Evolutionary conservation across 2,329 filamentous ascomycete species (phyloP).

Genomic region (Colletotrichum spaethianum): DNA sequence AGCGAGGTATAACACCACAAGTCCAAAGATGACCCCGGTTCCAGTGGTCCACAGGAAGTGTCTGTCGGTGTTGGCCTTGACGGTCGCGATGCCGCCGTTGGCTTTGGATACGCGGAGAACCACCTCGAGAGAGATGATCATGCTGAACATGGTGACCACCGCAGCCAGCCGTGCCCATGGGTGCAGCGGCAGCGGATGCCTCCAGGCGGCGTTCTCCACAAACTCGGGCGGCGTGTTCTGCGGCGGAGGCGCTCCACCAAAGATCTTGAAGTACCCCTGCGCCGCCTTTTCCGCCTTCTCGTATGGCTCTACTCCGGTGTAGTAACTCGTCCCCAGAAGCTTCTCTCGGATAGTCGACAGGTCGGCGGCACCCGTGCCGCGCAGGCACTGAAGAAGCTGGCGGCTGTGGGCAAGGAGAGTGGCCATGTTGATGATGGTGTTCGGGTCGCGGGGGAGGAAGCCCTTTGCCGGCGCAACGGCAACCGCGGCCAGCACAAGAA

Average conservation of each 20-base stretch:
- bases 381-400: slow-evolving; percentile 51
- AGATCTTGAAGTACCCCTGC: slow-evolving; percentile 46
- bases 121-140: slow-evolving; percentile 54
- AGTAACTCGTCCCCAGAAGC: slow-evolving; percentile 48
- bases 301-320: slow-evolving; percentile 53
- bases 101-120: slow-evolving; percentile 49
- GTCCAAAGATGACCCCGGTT: slow-evolving; percentile 48
- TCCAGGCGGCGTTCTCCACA: slow-evolving; percentile 44
- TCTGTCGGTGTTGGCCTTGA: slow-evolving; percentile 45
- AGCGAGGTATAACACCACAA: slow-evolving; percentile 50
- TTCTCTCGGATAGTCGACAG: slow-evolving; percentile 46
- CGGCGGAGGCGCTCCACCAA: slow-evolving; percentile 38
- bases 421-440: slow-evolving; percentile 52
- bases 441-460: slow-evolving; percentile 54
- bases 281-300: slow-evolving; percentile 46
- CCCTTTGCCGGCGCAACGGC: slow-evolving; percentile 49
- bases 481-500: slow-evolving; percentile 43
- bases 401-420: slow-evolving; percentile 54
- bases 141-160: slow-evolving; percentile 45
- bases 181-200: slow-evolving; percentile 50
- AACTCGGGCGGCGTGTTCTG: slow-evolving; percentile 38
- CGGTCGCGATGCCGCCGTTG: slow-evolving; percentile 49
- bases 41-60: slow-evolving; percentile 55
- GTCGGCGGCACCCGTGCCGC: slow-evolving; percentile 52
- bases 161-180: slow-evolving; percentile 47